Conservation (phyloP, 345 rosid species). For the Salix brachista region DNA sequence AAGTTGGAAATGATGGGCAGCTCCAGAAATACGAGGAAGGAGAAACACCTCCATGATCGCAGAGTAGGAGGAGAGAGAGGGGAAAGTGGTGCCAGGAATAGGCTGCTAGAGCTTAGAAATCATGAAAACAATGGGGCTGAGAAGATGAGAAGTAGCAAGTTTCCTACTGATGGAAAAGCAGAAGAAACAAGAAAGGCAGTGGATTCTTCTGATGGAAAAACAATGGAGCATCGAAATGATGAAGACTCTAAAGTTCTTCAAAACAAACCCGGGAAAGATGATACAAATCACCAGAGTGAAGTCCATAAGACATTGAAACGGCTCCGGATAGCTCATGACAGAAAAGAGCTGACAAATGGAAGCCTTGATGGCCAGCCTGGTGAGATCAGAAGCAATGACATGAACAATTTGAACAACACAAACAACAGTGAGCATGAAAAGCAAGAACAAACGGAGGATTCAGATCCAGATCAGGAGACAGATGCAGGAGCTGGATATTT, state of each 20-base stretch:
- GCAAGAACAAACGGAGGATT: constrained; percentile 12
- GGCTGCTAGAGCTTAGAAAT: constrained; percentile 24
- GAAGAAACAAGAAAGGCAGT: background rate
- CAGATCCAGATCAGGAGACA: constrained; percentile 5
- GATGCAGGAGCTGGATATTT: constrained; percentile 13
- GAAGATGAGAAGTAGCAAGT: constrained; percentile 7
- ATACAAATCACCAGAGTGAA: constrained; percentile 2
- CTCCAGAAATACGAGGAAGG: constrained; percentile 5
- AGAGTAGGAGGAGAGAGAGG: constrained; percentile 31
- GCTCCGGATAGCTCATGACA: background rate
- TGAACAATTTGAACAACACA: background rate
- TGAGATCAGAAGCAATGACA: background rate
- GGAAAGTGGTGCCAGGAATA: constrained; percentile 30
- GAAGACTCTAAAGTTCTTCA: constrained; percentile 6
- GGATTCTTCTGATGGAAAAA: constrained; percentile 8
- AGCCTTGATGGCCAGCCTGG: background rate
- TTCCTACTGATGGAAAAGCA: background rate
- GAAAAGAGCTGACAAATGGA: background rate
- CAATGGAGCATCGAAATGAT: constrained; percentile 6
- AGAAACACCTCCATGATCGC: constrained; percentile 13
- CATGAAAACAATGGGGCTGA: constrained; percentile 1
- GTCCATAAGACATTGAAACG: background rate
- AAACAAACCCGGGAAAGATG: background rate
- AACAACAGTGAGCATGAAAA: background rate
- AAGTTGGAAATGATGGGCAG: constrained; percentile 20